Percentiles rank a stretch among this genome's conserved stretches.
Evolutionary conservation across 2,329 filamentous ascomycete genomes (phyloP).

Genomic region (Tolypocladium amazonense): DNA sequence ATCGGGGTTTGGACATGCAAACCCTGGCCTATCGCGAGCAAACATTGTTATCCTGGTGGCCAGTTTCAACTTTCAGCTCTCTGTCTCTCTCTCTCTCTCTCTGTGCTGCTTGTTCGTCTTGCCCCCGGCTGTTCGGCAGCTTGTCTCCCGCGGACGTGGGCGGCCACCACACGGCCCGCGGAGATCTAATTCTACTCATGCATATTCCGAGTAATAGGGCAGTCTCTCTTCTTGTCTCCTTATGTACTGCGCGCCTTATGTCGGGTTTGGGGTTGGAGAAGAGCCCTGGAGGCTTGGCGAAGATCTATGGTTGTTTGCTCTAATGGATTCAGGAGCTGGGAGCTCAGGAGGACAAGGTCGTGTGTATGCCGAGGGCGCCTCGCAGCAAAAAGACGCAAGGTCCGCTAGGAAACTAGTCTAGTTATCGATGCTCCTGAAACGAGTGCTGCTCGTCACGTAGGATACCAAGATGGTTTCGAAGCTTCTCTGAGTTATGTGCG

Average conservation of each 20-base stretch:
- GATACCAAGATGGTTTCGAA: background rate
- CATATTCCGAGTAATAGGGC: slow-evolving; percentile 15
- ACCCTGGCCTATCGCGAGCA: background rate
- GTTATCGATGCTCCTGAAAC: background rate
- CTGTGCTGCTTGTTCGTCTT: slow-evolving; percentile 4
- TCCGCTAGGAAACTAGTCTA: background rate
- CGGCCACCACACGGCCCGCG: slow-evolving; percentile 13
- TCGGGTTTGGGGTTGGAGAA: slow-evolving; percentile 5
- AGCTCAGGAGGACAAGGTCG: background rate
- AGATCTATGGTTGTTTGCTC: slow-evolving; percentile 8
- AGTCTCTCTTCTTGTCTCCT: slow-evolving; percentile 10
- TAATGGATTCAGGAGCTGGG: slow-evolving; percentile 4
- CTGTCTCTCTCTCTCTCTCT: slow-evolving; percentile 15
- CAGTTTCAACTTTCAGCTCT: slow-evolving; percentile 17
- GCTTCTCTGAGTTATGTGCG: background rate
- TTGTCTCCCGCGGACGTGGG: slow-evolving; percentile 1
- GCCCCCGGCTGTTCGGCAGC: background rate
- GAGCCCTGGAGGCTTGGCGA: slow-evolving; percentile 23
- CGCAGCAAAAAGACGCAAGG: background rate
- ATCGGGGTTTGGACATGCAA: background rate
- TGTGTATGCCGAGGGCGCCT: background rate
- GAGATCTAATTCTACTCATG: slow-evolving; percentile 18
- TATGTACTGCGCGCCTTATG: slow-evolving; percentile 4
- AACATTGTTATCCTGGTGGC: slow-evolving; percentile 3
- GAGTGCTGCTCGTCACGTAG: background rate